Conservation (phyloP, 2,329 filamentous ascomycete species). For the Colletotrichum liriopes region DNA sequence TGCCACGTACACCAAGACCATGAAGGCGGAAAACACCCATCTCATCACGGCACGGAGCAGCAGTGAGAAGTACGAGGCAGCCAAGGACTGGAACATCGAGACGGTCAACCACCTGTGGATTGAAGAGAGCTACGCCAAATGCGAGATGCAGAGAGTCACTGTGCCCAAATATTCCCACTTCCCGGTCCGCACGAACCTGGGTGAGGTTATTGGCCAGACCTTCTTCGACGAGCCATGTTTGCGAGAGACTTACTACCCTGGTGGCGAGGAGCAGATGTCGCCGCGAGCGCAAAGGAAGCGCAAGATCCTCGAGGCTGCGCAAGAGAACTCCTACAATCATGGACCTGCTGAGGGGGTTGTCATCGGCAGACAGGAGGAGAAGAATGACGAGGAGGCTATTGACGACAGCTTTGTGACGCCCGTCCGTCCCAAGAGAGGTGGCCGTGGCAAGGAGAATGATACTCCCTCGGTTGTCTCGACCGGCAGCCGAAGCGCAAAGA, state of each 20-base stretch:
- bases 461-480: conserved; percentile 79
- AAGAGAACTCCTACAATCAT: conserved; percentile 65
- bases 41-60: conserved; percentile 90
- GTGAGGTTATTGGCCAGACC: conserved; percentile 93
- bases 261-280: conserved; percentile 65
- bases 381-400: conserved; percentile 59
- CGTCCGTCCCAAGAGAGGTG: conserved; percentile 63
- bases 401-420: conserved; percentile 65
- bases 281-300: conserved; percentile 64
- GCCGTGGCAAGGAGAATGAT: conserved; percentile 85
- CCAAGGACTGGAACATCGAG: conserved; percentile 91
- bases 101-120: conserved; percentile 97
- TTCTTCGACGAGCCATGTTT: conserved; percentile 78
- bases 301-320: conserved; percentile 64
- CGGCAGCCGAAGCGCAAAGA: conserved; percentile 89
- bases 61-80: conserved; percentile 94
- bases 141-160: conserved; percentile 80
- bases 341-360: conserved; percentile 65
- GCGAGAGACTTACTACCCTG: conserved; percentile 79
- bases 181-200: conserved; percentile 89
- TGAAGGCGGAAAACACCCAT: conserved; percentile 96
- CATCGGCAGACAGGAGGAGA: conserved; percentile 57
- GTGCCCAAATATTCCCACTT: conserved; percentile 88
- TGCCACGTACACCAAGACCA: conserved; percentile 92
- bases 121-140: conserved; percentile 96